Base-by-base conservation (phyloP, 495 filamentous ascomycete species). In the Xylaria bambusicola region DNA sequence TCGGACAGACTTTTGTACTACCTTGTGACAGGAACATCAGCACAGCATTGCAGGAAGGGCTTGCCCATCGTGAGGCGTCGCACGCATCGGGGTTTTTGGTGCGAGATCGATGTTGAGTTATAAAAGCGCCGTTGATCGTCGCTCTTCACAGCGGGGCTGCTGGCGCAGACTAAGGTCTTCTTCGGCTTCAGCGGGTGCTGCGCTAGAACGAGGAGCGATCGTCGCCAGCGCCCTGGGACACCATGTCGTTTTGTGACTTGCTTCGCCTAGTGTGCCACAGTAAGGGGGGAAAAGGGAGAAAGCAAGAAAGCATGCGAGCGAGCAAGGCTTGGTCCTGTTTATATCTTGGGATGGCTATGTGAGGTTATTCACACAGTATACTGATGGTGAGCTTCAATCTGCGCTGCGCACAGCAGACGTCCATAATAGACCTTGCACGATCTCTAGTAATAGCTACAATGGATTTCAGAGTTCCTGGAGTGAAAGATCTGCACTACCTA, bases 181-280 rank as follows among this genome's bases (percentile, higher is more conserved):
- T 33, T 26, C 26, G 41, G 53, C 27, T 56, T 38, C 53, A 17
- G 53, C 18, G 41, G 53, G 42, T 29, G 26, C 3, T 17, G 41
- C 41, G 53, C 53, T 56, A 36, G 20, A 56, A 36, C 33, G 0
- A 56, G 53, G 27, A 56, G 44, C 46, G 53, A 56, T 56, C 53
- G 42, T 26, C 53, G 44, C 44, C 53, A 48, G 53, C 29, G 21
- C 29, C 42, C 18, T 20, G 44, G 53, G 44, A 47, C 42, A 27
- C n/a, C n/a, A n/a, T n/a, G n/a, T n/a, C n/a, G n/a, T n/a, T n/a
- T n/a, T n/a, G n/a, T n/a, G n/a, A n/a, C n/a, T n/a, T n/a, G n/a
- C n/a, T n/a, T n/a, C n/a, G n/a, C n/a, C n/a, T n/a, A n/a, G n/a
- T n/a, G n/a, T n/a, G n/a, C n/a, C n/a, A n/a, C n/a, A n/a, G n/a